Conservation (phyloP, 2,329 filamentous ascomycete species). For the Dryadomyces quercus-mongolicae region DNA sequence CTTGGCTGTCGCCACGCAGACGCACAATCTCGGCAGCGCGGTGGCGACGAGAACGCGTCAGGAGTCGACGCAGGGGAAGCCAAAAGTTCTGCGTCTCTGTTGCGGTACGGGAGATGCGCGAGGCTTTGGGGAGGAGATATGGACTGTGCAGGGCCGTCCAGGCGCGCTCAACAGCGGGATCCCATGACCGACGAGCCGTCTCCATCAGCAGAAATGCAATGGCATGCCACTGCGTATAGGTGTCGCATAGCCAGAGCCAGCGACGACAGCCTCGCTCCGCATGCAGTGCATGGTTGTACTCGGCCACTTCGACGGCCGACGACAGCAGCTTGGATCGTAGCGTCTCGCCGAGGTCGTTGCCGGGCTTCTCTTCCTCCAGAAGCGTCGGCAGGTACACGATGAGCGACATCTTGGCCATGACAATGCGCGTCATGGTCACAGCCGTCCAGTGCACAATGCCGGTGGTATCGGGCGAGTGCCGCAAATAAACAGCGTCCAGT, state of each 20-base stretch:
- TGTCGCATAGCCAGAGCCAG: constrained; percentile 47
- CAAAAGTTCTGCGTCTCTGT: constrained; percentile 19
- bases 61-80: constrained; percentile 27
- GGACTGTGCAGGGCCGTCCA: constrained; percentile 34
- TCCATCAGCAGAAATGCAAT: constrained; percentile 44
- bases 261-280: constrained; percentile 32
- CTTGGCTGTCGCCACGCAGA: constrained; percentile 17
- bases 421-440: constrained; percentile 40
- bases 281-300: constrained; percentile 41
- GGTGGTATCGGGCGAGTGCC: constrained; percentile 19
- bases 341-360: constrained; percentile 9
- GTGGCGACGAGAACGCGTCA: constrained; percentile 24
- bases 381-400: constrained; percentile 64
- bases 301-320: constrained; percentile 39
- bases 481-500: constrained; percentile 30
- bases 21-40: constrained; percentile 23
- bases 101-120: too few relatives aligned
- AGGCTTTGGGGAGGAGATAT: constrained; percentile 19
- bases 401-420: constrained; percentile 69
- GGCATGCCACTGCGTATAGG: constrained; percentile 46
- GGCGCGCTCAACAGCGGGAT: constrained; percentile 30
- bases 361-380: constrained; percentile 19
- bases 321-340: constrained; percentile 31
- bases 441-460: constrained; percentile 26
- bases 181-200: constrained; percentile 31